Conservation (phyloP, 2,329 filamentous ascomycete genomes). For the Penicillium freii region DNA sequence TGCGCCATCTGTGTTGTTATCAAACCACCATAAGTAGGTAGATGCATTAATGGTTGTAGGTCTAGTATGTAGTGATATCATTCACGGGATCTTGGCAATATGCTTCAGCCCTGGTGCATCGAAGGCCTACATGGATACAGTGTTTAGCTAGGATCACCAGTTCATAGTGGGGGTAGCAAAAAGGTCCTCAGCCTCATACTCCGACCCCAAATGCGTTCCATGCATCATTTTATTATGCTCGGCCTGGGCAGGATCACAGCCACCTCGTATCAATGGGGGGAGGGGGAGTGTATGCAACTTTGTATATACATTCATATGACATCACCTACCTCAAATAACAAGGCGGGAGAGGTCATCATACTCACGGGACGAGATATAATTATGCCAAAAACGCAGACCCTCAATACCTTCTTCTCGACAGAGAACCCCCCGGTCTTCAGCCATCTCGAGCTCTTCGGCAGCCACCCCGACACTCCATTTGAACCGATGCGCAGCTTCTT, state of each 20-base stretch:
- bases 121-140: background rate
- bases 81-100: background rate
- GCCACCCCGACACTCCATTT: slow-evolving; percentile 97
- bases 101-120: background rate
- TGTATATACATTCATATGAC: background rate
- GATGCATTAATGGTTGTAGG: too few relatives aligned
- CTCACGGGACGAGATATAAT: slow-evolving; percentile 47
- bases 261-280: background rate
- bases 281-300: background rate
- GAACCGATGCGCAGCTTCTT: slow-evolving; percentile 84
- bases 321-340: background rate
- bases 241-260: background rate
- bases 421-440: slow-evolving; percentile 80
- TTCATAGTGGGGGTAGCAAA: background rate
- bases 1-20: too few relatives aligned
- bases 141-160: background rate
- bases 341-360: slow-evolving; percentile 3
- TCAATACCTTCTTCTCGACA: slow-evolving; percentile 92
- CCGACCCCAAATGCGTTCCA: background rate
- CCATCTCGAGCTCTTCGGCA: slow-evolving; percentile 94
- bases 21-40: too few relatives aligned
- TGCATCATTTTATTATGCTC: background rate
- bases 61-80: too few relatives aligned
- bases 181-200: background rate
- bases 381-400: slow-evolving; percentile 91